A percentile compares a stretch with the other conserved stretches of the same genome.
Evolutionary conservation across 441 rosid species (phyloP).

Genomic region (Geranium incanum): DNA sequence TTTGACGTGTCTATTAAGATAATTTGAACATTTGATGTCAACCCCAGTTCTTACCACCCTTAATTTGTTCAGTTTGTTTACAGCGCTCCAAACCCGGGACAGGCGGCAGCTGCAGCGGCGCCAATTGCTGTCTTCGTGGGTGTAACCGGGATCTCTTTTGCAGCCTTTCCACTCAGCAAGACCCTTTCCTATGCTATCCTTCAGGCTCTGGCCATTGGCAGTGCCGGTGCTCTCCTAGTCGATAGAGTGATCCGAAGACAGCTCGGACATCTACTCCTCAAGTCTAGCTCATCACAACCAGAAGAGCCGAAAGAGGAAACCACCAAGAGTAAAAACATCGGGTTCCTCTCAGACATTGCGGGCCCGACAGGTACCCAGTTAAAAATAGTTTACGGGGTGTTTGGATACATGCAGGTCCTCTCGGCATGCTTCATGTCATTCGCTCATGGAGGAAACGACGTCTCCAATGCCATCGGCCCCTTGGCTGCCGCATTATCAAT

Average conservation of each 20-base stretch:
- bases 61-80: conserved; percentile 70
- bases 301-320: conserved; percentile 31
- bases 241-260: conserved; percentile 59
- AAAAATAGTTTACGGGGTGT: conserved; percentile 83
- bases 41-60: conserved; percentile 14
- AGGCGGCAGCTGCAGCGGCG: conserved; percentile 95
- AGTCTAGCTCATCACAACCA: conserved; percentile 35
- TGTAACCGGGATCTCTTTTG: conserved; percentile 75
- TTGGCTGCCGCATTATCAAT: conserved; percentile 87
- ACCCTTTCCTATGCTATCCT: conserved; percentile 46
- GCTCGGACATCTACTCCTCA: conserved; percentile 80
- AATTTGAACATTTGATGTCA: background rate
- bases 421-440: conserved; percentile 99
- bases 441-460: conserved; percentile 98
- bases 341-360: conserved; percentile 79
- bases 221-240: conserved; percentile 72
- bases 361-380: conserved; percentile 96
- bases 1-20: background rate
- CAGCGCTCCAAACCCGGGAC: conserved; percentile 97
- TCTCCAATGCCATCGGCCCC: conserved; percentile 95
- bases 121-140: conserved; percentile 84
- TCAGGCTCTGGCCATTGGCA: conserved; percentile 82
- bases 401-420: conserved; percentile 92
- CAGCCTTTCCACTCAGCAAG: conserved; percentile 83
- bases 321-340: conserved; percentile 38